Base-by-base conservation (phyloP, 257 asterid genomes). In the Schizonepeta tenuifolia region DNA sequence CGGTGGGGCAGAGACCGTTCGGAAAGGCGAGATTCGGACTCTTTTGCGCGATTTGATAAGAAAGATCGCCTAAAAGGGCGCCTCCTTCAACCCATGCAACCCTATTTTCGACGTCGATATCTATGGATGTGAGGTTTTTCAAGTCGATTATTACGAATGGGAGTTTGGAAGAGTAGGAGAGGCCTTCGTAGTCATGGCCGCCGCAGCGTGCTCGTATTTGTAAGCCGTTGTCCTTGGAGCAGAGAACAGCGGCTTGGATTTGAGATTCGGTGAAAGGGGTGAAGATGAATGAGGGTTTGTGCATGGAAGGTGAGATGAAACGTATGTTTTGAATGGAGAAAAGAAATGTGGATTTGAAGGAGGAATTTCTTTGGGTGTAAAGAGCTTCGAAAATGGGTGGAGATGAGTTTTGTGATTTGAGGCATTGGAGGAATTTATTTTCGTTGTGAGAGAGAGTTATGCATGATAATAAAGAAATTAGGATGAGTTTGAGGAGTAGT, bases 121-220 rank as follows among this genome's bases (percentile, higher is more conserved):
- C 35, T 31, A 31, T 31, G 35, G 6, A 31, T 31, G 35, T 5
- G 35, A 31, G 35, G 35, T 31, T 31, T 31, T 31, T 31, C 35
- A 31, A 31, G 35, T 31, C 35, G 6, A 31, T 31, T 4, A 31
- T 3, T 4, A 31, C 54, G 56, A 60, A 88, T 3, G 83, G 84
- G 73, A 31, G 35, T 31, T 31, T 4, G 35, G 35, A 31, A 31
- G 6, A 31, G 35, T 31, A 17, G 46, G 90, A 82, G 21, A 85
- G 84, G 12, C 87, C 89, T 59, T 82, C 89, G 6, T 85, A 82
- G 61, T 85, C 89, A 9, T 85, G 89, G 46, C 87, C 89, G n/a
- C 86, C 90, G n/a, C 83, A 51, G 7, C 85, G 77, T 18, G 60
- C 71, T 0, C 83, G 75, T 9, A 79, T 36, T 13, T 75, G 80